Base-by-base conservation (phyloP, 2,329 filamentous ascomycete species). In the Aspergillus brunneoviolaceus region DNA sequence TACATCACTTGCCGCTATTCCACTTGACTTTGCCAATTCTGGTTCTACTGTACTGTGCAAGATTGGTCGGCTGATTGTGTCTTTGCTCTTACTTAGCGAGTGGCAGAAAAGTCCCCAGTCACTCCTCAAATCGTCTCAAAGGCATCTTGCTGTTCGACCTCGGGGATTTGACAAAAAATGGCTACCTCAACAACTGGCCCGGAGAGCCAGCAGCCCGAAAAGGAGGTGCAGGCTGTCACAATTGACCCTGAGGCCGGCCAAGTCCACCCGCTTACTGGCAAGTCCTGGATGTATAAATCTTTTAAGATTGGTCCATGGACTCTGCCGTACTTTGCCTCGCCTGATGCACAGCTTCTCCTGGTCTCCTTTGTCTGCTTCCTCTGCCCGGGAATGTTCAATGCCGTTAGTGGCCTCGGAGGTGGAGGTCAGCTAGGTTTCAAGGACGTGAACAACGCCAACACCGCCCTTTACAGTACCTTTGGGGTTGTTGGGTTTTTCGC, bases 371-470 rank as follows among this genome's bases (percentile, higher is more conserved):
- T 89, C 53, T 89, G 87, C 72, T 89, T 90, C 80, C 73, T 90
- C 62, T 90, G 88, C 71, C 88, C 88, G 0, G 88, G 88, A 67
- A 89, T 90, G 86, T 90, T 85, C 80, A 90, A 90, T 69, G 86
- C 88, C 21, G 77, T 90, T 60, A 79, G 79, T 61, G 87, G 88
- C 61, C 78, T 90, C 39, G 88, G 88, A 60, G 88, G 86, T 60
- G 87, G 80, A 72, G 88, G 87, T 51, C 84, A 84, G 67, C 72
- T 86, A 63, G 79, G 87, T 69, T 63, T 77, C 9, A 82, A 79
- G 25, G 87, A 84, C 59, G 81, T 85, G 67, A 88, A 89, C 73
- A 84, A 88, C 67, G 86, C 89, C 69, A 89, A 86, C 72, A 87
- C 86, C 4, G 89, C 89, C 23, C 77, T 92, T 54, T 91, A 92